Evolutionary conservation across 495 filamentous ascomycete species (phyloP).

Genomic region (Sphaerosporella brunnea): DNA sequence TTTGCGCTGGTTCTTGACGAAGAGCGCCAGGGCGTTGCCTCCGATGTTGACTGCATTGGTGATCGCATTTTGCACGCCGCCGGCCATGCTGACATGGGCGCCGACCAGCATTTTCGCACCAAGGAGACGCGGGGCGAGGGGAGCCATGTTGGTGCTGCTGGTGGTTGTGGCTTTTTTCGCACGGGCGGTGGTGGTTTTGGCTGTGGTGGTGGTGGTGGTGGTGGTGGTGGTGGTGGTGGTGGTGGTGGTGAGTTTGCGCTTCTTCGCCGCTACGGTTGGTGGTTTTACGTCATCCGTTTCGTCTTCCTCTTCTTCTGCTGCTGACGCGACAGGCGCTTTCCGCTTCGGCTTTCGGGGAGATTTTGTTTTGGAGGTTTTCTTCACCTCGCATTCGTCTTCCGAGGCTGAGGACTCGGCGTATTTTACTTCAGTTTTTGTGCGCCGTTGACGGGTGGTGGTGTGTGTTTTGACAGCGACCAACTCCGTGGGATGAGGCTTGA

Average conservation of each 20-base stretch:
- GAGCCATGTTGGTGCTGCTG: not conserved
- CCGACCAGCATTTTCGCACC: constrained; percentile 70
- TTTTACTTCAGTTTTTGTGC: too few relatives aligned
- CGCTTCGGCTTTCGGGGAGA: too few relatives aligned
- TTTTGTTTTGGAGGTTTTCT: too few relatives aligned
- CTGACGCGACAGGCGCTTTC: too few relatives aligned
- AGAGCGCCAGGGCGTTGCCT: constrained; percentile 81
- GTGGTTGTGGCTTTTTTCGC: not conserved
- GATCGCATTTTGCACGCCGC: constrained; percentile 80
- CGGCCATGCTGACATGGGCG: constrained; percentile 77
- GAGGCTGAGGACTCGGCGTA: too few relatives aligned
- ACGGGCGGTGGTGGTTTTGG: not conserved
- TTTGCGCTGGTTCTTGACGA: constrained; percentile 88
- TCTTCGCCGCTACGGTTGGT: not conserved
- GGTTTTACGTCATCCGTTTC: not conserved
- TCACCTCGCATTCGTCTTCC: too few relatives aligned
- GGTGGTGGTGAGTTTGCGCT: not conserved
- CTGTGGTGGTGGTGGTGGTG: not conserved
- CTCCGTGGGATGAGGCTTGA: too few relatives aligned
- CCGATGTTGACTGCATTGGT: constrained; percentile 65
- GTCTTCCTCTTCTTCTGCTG: not conserved
- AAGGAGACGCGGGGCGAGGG: constrained; percentile 45
- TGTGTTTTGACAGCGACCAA: too few relatives aligned
- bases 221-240: not conserved
- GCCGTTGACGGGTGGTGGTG: too few relatives aligned